A percentile compares a stretch with the other conserved stretches of the same genome.
These are phyloP conservation scores for Backusella morwellensis DNA, from an alignment of 192 early-diverging fungal genomes.

Conservation along the genomic window DNA sequence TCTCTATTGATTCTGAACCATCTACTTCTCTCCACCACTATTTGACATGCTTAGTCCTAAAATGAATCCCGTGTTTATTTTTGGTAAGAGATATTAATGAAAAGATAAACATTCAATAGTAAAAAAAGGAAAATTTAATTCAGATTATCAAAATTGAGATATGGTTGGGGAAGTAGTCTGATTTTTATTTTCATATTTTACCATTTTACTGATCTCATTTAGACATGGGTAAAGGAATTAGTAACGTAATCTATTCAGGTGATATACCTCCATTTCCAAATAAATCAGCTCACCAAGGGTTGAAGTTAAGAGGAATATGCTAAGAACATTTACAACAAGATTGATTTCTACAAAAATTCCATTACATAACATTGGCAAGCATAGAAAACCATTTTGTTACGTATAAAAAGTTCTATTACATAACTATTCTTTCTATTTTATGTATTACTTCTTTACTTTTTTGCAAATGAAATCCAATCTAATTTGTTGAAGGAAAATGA, in stretches of 20 bases:
- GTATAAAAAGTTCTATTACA: background rate
- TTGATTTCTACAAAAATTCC: background rate
- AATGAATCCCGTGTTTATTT: background rate
- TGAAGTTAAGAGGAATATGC: background rate
- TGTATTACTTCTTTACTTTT: background rate
- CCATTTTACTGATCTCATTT: background rate
- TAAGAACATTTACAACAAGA: background rate
- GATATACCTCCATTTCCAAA: background rate
- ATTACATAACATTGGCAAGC: background rate
- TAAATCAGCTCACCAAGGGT: background rate
- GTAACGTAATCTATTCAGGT: background rate
- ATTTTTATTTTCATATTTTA: background rate
- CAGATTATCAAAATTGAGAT: background rate
- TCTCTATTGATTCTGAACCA: background rate
- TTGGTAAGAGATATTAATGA: background rate
- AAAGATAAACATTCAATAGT: background rate
- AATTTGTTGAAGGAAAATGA: background rate
- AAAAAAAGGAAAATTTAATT: background rate
- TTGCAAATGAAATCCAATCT: background rate
- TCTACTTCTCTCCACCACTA: background rate
- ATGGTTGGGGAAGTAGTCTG: background rate
- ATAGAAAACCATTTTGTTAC: background rate
- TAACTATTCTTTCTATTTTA: background rate
- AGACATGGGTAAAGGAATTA: background rate
- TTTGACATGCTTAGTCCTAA: background rate